Base-by-base conservation (phyloP, 345 rosid species). In the Brassica nigra region DNA sequence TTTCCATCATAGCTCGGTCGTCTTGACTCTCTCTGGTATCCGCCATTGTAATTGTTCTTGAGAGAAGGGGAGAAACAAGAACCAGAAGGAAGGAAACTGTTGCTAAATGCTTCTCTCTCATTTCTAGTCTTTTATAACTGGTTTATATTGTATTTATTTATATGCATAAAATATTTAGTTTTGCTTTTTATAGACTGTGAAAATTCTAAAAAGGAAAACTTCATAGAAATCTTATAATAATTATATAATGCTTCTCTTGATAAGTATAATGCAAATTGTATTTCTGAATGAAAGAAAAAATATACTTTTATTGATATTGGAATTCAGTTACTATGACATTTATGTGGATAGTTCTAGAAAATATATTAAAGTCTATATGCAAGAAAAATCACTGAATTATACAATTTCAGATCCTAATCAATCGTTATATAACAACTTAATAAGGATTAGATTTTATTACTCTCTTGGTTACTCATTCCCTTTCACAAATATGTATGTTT, bases 41-140 rank as follows among this genome's bases (percentile, higher is more conserved):
- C 18, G 86, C 90, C 95, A 92, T 90, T n/a, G 29, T 64, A 29
- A 14, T 4, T 57, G 36, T 70, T 16, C 54, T 79, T 74, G 62
- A n/a, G 72, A 70, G 77, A 71, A 71, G 8, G 75, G 23, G 58
- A 71, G 55, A 66, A 71, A 64, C 28, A 36, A 4, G 30, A 55
- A 76, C 36, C 64, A 61, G 12, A 66, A 27, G 71, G 63, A 23
- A 16, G 1, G 27, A 23, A 23, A 23, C 27, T 58, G 23, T 66
- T 54, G 70, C 28, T 57, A 71, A 70, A 65, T 75, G 80, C 61
- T 20, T 54, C 33, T 64, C 55, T 59, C 68, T 39, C 65, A 55
- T 71, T 66, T 71, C 33, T 58, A 66, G 64, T 44, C 64, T 66
- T 66, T 39, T 75, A 66, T 75, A 80, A 62, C 58, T 80, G 16